phyloP scores from a whole-genome alignment of 768 basidiomycete genomes.

The Tephrocybe sp. region DNA sequence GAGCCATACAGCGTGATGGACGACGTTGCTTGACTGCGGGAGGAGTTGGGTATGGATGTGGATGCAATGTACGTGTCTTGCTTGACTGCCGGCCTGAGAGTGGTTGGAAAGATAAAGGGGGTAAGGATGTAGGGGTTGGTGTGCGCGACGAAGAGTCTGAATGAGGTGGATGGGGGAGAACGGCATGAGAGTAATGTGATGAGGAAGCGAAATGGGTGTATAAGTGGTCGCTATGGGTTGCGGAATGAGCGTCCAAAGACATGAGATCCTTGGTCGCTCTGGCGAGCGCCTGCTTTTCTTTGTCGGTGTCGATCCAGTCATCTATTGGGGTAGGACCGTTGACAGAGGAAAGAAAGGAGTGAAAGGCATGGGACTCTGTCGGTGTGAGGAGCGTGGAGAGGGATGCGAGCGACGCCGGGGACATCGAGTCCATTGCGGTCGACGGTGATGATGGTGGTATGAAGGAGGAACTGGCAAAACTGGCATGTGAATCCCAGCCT shows the following conservation, averaged over 20 bases:
- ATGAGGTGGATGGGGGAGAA: constrained; percentile 11
- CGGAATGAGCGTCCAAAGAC: constrained; percentile 49
- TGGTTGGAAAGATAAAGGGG: constrained; percentile 16
- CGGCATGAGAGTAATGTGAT: constrained; percentile 9
- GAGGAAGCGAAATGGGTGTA: constrained; percentile 9
- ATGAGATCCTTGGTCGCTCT: constrained; percentile 85
- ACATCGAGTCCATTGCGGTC: constrained; percentile 17
- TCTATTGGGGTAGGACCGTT: constrained; percentile 40
- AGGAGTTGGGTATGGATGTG: constrained; percentile 17
- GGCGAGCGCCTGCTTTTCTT: constrained; percentile 61
- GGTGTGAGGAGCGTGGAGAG: constrained; percentile 55
- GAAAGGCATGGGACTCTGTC: constrained; percentile 63
- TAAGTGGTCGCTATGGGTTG: constrained; percentile 4
- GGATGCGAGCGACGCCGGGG: constrained; percentile 15
- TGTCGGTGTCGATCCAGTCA: constrained; percentile 46
- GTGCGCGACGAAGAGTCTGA: constrained; percentile 23
- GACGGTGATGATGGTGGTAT: constrained; percentile 9
- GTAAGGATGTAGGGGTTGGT: constrained; percentile 19
- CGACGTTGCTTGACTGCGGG: constrained; percentile 11
- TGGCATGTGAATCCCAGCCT: constrained; percentile 18
- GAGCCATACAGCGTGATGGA: constrained; percentile 5
- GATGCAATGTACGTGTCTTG: constrained; percentile 15
- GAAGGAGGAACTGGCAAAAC: constrained; percentile 2
- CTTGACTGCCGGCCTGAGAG: constrained; percentile 10
- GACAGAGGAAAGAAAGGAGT: constrained; percentile 61